These are phyloP conservation scores for Monascus purpureus DNA, from an alignment of 495 filamentous ascomycete genomes.

Conservation along the genomic window DNA sequence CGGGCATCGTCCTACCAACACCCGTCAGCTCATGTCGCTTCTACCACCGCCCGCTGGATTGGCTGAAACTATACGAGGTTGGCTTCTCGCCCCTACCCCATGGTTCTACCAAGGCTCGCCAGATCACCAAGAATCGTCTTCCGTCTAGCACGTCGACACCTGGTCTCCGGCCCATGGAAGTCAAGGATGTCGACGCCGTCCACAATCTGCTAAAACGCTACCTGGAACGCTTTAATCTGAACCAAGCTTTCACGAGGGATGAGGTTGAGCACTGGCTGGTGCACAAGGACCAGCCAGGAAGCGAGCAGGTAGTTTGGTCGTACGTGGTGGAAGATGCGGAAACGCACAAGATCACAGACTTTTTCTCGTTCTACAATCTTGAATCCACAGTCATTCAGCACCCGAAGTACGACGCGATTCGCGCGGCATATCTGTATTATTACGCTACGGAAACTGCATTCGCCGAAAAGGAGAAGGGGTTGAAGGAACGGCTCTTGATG, in stretches of 20 bases:
- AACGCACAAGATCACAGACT: constrained; percentile 79
- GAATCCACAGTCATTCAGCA: constrained; percentile 79
- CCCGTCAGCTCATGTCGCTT: constrained; percentile 88
- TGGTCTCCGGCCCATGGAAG: constrained; percentile 67
- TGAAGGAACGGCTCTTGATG: constrained; percentile 58
- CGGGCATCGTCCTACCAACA: constrained; percentile 74
- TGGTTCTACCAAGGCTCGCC: constrained; percentile 66
- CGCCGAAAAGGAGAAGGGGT: constrained; percentile 34
- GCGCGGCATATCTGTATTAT: constrained; percentile 91
- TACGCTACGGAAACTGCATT: constrained; percentile 83
- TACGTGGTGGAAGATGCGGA: constrained; percentile 76
- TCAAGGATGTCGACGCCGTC: constrained; percentile 69
- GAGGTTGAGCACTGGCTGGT: constrained; percentile 85
- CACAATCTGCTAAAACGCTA: constrained; percentile 63
- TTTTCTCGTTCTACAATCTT: constrained; percentile 91
- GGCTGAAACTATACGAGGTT: constrained; percentile 88
- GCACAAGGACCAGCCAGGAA: constrained; percentile 38
- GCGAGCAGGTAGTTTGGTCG: constrained; percentile 76
- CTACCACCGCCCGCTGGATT: constrained; percentile 84
- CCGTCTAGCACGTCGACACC: constrained; percentile 53
- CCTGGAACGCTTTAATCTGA: constrained; percentile 64
- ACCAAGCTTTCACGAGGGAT: constrained; percentile 62
- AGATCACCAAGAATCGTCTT: constrained; percentile 67
- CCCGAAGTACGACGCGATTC: constrained; percentile 58
- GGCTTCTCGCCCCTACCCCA: constrained; percentile 75